Base-by-base conservation (phyloP, 2,329 filamentous ascomycete species). In the Dactylellina sp. region DNA sequence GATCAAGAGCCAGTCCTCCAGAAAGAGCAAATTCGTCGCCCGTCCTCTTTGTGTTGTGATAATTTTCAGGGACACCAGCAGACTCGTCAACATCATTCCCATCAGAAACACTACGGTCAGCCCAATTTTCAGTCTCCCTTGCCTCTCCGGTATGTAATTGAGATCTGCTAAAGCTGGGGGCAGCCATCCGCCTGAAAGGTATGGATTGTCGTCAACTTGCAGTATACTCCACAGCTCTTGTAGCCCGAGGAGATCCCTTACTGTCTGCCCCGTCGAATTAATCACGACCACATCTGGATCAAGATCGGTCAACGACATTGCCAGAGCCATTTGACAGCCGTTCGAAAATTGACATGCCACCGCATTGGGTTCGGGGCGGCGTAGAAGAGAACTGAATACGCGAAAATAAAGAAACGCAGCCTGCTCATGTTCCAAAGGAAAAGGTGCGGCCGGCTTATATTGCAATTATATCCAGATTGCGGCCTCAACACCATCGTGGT, bases 1-100 rank as follows among this genome's bases (percentile, higher is more conserved):
- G 32, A 66, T 49, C 24, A 74, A 57, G 12, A 74, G 70, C 70
- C 61, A 74, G 42, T 74, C 70, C 24, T 74, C 70, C 12, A 74
- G 35, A 40, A 74, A 74, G 1, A 66, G 32, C 16, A 64, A 25
- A 28, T 37, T 55, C 20, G 49, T 57, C 16, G 42, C 35, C 24
- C 70, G 70, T n/a, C 62, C 46, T 62, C 56, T 56, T 35, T 74
- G 70, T 11, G 70, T 74, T 74, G 70, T 56, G 14, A 66, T 12
- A 42, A 74, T 57, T 44, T 74, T 74, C 28, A 61, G 60, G 11
- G 37, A 46, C 16, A 74, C 70, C 32, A 65, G 32, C 24, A 66
- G 6, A 2, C 70, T 55, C 7, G 61, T 74, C 12, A 61, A 49
- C 0, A 74, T 20, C 20, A 74, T 59, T 11, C 70, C 70, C 14